A percentile compares a stretch with the other conserved stretches of the same genome.
phyloP scores from a whole-genome alignment of 2,329 filamentous ascomycete genomes.

The Aspergillus aculeatus region DNA sequence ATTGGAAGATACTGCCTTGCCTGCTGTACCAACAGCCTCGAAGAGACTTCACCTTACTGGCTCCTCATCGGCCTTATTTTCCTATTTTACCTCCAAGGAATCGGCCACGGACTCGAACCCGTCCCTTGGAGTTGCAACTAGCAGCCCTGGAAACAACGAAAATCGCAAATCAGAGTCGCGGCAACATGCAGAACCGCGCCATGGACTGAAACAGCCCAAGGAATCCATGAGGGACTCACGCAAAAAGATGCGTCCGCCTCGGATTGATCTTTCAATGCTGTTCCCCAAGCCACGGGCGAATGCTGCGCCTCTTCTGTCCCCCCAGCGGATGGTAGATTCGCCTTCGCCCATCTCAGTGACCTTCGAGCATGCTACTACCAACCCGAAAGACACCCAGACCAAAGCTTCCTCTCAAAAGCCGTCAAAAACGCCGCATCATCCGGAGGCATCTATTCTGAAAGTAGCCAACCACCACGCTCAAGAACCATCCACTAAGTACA shows the following conservation, averaged over 20 bases:
- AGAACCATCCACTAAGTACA: constrained; percentile 19
- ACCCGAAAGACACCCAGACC: constrained; percentile 19
- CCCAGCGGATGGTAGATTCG: constrained; percentile 41
- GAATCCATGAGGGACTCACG: constrained; percentile 35
- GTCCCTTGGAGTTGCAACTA: constrained; percentile 23
- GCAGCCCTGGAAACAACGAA: not conserved
- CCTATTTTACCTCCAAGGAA: constrained; percentile 48
- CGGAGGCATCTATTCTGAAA: constrained; percentile 9
- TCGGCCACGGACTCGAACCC: constrained; percentile 34
- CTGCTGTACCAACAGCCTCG: constrained; percentile 33
- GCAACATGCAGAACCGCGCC: constrained; percentile 21
- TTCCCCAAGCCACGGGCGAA: constrained; percentile 41
- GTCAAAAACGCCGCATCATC: constrained; percentile 26
- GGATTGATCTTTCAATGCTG: constrained; percentile 44
- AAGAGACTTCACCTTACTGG: constrained; percentile 41
- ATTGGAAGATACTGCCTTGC: constrained; percentile 26
- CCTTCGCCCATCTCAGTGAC: constrained; percentile 39
- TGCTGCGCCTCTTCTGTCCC: constrained; percentile 39
- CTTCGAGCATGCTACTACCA: constrained; percentile 32
- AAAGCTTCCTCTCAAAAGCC: constrained; percentile 25
- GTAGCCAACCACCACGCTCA: constrained; percentile 15
- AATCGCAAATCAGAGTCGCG: constrained; percentile 14
- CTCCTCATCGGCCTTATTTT: constrained; percentile 48
- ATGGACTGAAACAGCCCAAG: constrained; percentile 25
- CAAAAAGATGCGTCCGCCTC: constrained; percentile 38